Conservation (phyloP, 176 grass and related monocot species). For the Pontederia paniculata region DNA sequence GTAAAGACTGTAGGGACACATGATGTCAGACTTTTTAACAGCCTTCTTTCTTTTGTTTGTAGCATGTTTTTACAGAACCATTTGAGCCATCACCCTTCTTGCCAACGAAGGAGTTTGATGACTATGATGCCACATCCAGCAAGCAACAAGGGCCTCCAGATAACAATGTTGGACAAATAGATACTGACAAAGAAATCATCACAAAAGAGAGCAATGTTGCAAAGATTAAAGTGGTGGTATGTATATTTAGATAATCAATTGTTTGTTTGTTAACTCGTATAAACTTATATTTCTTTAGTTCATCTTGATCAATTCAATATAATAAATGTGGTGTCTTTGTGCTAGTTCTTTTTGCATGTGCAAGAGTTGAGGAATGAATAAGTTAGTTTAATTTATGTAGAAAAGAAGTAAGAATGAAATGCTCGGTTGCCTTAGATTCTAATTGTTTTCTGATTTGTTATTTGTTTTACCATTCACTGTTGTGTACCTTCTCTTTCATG, state of each 20-base stretch:
- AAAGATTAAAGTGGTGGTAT: slow-evolving; percentile 99
- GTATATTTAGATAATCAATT: slow-evolving; percentile 1
- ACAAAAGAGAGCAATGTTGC: slow-evolving; percentile 85
- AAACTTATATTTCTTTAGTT: too few species aligned
- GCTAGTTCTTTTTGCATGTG: too few species aligned
- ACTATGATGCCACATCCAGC: slow-evolving; percentile 45
- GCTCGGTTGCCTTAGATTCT: too few species aligned
- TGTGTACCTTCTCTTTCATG: too few species aligned
- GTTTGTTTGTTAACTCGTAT: not conserved
- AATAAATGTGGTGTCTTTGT: not conserved
- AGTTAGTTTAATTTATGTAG: too few species aligned
- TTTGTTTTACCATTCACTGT: too few species aligned
- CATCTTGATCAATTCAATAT: not conserved
- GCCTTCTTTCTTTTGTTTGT: slow-evolving; percentile 11
- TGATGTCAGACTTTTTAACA: slow-evolving; percentile 21
- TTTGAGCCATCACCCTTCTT: slow-evolving; percentile 92
- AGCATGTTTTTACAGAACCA: slow-evolving; percentile 77
- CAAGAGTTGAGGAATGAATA: too few species aligned
- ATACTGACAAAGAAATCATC: slow-evolving; percentile 53
- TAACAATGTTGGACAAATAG: slow-evolving; percentile 33
- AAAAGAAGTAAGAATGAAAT: too few species aligned
- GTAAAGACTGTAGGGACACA: slow-evolving; percentile 1
- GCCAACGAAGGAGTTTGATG: slow-evolving; percentile 62
- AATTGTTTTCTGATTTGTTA: too few species aligned
- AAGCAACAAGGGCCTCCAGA: slow-evolving; percentile 54